These are phyloP conservation scores for Exophiala lecanii-corni DNA, from an alignment of 2,329 filamentous ascomycete species.

Conservation along the genomic window DNA sequence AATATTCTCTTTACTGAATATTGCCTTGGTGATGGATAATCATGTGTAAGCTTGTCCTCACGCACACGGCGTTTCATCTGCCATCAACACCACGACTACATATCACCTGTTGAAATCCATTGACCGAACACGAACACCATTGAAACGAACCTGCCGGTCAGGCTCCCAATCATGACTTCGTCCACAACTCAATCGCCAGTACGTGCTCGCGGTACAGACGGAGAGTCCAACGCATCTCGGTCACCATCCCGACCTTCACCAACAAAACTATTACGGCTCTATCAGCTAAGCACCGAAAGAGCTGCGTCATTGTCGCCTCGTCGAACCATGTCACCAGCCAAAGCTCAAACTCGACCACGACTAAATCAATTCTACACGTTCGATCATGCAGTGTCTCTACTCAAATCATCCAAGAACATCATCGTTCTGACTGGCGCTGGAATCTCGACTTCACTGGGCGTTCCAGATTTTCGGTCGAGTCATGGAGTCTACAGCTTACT, in stretches of 20 bases:
- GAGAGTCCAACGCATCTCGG: conserved; percentile 8
- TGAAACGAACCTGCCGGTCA: no score
- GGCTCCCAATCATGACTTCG: conserved; percentile 13
- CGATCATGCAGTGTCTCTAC: conserved; percentile 76
- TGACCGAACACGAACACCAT: no score
- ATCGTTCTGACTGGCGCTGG: conserved; percentile 92
- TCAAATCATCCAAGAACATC: conserved; percentile 73
- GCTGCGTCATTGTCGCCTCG: conserved; percentile 17
- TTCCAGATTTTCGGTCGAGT: conserved; percentile 94
- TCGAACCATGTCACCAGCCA: conserved; percentile 14
- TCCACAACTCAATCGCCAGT: conserved; percentile 18
- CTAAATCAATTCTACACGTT: conserved; percentile 68
- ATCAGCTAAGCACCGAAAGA: conserved; percentile 13
- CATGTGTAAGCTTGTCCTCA: no score
- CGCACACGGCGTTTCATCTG: no score
- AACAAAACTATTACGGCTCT: conserved; percentile 14
- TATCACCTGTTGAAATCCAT: no score
- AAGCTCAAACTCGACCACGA: conserved; percentile 18
- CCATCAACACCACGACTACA: no score
- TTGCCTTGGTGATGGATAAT: no score
- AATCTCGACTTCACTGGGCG: conserved; percentile 93
- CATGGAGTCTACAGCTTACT: conserved; percentile 55
- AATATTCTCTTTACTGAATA: no score
- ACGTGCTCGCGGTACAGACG: conserved; percentile 7
- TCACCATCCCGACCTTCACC: conserved; percentile 14